A percentile compares a stretch with the other conserved stretches of the same genome.
These are phyloP conservation scores for Tranzscheliella williamsii DNA, from an alignment of 1,284 basidiomycete genomes.

Conservation along the genomic window DNA sequence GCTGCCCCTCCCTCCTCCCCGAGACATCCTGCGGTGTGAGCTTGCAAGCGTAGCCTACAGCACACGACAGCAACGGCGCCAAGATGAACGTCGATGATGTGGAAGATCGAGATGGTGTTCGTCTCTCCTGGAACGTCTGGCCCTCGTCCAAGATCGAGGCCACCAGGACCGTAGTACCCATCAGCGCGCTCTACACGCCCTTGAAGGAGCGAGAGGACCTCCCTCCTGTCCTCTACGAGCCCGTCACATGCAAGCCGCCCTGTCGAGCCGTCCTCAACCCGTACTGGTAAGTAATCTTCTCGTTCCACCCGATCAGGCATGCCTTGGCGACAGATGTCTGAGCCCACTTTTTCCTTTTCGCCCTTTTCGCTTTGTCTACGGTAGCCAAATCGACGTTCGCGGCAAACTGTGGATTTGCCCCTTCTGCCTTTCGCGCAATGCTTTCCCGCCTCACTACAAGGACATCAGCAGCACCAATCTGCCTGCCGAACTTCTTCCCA, in stretches of 20 bases:
- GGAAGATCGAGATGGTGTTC: constrained; percentile 61
- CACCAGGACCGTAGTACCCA: constrained; percentile 95
- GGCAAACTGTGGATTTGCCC: constrained; percentile 99
- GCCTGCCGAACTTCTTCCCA: constrained; percentile 90
- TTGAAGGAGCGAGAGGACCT: constrained; percentile 92
- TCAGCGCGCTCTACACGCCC: constrained; percentile 95
- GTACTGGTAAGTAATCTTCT: constrained; percentile 73
- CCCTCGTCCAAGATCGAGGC: constrained; percentile 96
- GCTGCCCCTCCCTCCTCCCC: too few relatives aligned
- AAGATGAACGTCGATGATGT: constrained; percentile 60
- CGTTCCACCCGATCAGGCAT: neutral
- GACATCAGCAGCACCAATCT: constrained; percentile 97
- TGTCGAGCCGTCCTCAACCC: constrained; percentile 97
- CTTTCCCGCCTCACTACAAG: constrained; percentile 98
- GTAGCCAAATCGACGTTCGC: constrained; percentile 94
- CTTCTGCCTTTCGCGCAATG: constrained; percentile 93
- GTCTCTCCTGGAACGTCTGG: constrained; percentile 94
- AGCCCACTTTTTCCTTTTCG: neutral
- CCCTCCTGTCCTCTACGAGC: constrained; percentile 95
- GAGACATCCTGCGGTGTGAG: too few relatives aligned
- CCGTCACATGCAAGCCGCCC: constrained; percentile 95
- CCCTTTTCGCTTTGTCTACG: constrained; percentile 3
- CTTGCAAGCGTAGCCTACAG: too few relatives aligned
- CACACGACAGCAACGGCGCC: too few relatives aligned
- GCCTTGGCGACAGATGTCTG: neutral